Base-by-base conservation (phyloP, 2,329 filamentous ascomycete genomes). In the Aspergillus amoenus region DNA sequence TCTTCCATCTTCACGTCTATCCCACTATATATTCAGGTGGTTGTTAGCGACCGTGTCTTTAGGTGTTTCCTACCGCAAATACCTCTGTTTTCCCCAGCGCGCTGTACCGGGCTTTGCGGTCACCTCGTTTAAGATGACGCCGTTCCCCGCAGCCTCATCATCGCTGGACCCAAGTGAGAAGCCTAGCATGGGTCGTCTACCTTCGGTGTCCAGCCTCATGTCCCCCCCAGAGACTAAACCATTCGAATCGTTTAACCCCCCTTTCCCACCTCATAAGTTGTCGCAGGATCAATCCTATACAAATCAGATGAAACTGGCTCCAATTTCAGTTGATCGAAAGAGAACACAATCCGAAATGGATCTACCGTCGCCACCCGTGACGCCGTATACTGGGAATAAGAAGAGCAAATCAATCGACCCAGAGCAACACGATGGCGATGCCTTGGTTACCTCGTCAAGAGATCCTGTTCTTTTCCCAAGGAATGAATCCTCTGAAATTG, bases 201-300 rank as follows among this genome's bases (percentile, higher is more conserved):
- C 75, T 30, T 70, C 73, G 49, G 71, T 78, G 42, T 74, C 76
- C 50, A 78, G 71, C 66, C 71, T 79, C 49, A 77, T 79, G 74
- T 79, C 76, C 61, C 76, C 76, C 41, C 76, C 76, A 56, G 76
- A 78, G 66, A 60, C 70, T n/a, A 84, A 77, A 47, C 80, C 81
- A 18, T 74, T 82, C 3, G 82, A 82, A 55, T 82, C 70, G 48
- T 78, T 78, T 64, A 66, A 71, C 55, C 62, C 67, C 43, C 55
- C 65, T 17, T 65, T 66, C 47, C 67, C 68, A 34, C 66, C 70
- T 22, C 68, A 66, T 57, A 59, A 62, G 55, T 67, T 67, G 58
- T 65, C 67, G 40, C 65, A 68, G 55, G 66, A 72, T 54, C 59
- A 59, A 40, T 64, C 68, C 13, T 66, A 66, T 56, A 55, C 63